Evolutionary conservation across 805 yeast species (phyloP).

Genomic region (Lipomyces anomalus): DNA sequence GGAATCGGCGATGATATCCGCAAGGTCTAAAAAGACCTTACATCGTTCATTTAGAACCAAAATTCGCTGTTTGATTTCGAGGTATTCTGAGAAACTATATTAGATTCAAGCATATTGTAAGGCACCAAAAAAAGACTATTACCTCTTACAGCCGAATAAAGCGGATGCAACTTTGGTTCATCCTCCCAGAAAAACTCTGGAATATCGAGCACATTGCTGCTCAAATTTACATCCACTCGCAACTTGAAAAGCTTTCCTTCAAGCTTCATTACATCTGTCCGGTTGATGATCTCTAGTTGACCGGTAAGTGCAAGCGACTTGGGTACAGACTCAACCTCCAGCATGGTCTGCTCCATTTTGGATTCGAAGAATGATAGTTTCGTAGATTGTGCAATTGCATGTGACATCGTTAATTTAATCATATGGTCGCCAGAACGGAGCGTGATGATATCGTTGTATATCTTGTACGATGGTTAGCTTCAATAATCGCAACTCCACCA

Average conservation of each 20-base stretch:
- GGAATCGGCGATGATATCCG: constrained; percentile 88
- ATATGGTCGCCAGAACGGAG: constrained; percentile 86
- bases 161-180: constrained; percentile 92
- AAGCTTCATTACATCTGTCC: constrained; percentile 79
- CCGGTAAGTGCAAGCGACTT: constrained; percentile 88
- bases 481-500: neutral
- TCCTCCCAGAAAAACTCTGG: constrained; percentile 94
- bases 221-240: constrained; percentile 86
- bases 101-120: neutral
- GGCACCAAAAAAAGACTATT: neutral
- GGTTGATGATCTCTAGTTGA: constrained; percentile 61
- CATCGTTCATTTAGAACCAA: constrained; percentile 91
- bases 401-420: constrained; percentile 86
- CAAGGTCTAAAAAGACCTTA: constrained; percentile 86
- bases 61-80: constrained; percentile 92
- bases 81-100: constrained; percentile 43
- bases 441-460: constrained; percentile 88
- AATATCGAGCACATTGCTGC: constrained; percentile 85
- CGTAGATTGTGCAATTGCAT: constrained; percentile 95
- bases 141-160: constrained; percentile 83
- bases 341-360: constrained; percentile 54
- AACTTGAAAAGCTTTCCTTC: constrained; percentile 86
- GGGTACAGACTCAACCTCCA: constrained; percentile 71
- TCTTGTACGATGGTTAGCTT: constrained; percentile 28
- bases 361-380: constrained; percentile 88